Base-by-base conservation (phyloP, 179 eudicot genomes). In the Spinacia oleracea region DNA sequence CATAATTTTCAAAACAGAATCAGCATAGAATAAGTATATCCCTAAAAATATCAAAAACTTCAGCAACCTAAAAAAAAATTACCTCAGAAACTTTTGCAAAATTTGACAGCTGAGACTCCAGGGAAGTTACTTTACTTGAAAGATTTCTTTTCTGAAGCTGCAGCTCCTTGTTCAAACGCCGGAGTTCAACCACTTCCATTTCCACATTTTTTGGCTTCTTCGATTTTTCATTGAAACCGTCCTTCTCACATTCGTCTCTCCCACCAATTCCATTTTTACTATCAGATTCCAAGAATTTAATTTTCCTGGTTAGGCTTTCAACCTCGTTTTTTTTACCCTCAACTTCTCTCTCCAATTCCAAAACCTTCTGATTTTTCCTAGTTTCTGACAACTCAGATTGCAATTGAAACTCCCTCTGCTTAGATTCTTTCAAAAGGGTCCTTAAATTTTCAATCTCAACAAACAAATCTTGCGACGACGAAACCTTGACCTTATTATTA, bases 121-220 rank as follows among this genome's bases (percentile, higher is more conserved):
- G 67, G 11, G 92, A 85, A 73, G 91, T 84, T 27, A 93, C 84
- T 65, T 81, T 88, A 70, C 91, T 85, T 80, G 91, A 67, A 70
- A 91, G 89, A 81, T 85, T 90, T 65, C 96, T 83, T 80, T 90
- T 91, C 76, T 91, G 90, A 68, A 93, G 86, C 84, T 93, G 92
- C 25, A 93, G 84, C 88, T 93, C 97, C 86, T 87, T 91, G 74
- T 91, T 93, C 70, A 93, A 23, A 3, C 94, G 83, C 82, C 96
- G 88, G 73, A 93, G 80, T 75, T 90, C 87, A 15, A 91, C 77
- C 68, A 93, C 91, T 81, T 93, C 97, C 86, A 93, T 84, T 75
- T 91, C 96, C 32, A 83, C 81, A 69, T 68, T 77, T 9, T 48
- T 66, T 6, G 83, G 83, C 31, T 71, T 48, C 9, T 20, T 42